Evolutionary conservation across 1,284 basidiomycete genomes (phyloP), one percentile per base, ranked within the genome.

Genomic region (Boletus sp.): DNA sequence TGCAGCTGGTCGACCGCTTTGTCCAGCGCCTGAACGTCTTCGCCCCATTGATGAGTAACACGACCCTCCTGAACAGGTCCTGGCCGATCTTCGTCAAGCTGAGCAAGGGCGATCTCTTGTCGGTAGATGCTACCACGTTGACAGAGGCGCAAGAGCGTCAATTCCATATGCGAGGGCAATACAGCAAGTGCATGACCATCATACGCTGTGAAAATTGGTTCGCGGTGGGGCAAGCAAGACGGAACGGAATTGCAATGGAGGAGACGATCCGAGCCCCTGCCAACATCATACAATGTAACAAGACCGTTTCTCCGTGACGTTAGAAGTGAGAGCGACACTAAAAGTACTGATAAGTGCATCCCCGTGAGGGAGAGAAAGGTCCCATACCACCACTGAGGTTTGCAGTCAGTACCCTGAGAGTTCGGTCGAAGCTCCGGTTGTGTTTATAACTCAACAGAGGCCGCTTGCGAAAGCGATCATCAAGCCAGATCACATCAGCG

Each of bases 371-470:
- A 38, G 2, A 27, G 52, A 31, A 52, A 67, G 13, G 23, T 44
- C 21, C 7, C 78, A 52, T 68, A 85, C 85, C 68, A 37, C 72
- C 65, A n/a, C 64, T 62, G 14, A 80, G 64, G 11, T 67, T 65
- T 19, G 81, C 68, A 7, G 80, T 85, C 4, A 74, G 66, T 1
- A 78, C 69, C 53, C 75, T 73, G 21, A 92, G 77, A 3, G 82
- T 83, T 25, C 83, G 80, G 69, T 92, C 89, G 51, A 77, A 81
- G 46, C 80, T 75, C n/a, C 89, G 79, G 53, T 79, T 75, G 70
- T 93, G 90, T 61, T 80, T 83, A 66, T 83, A 82, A 10, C 80
- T 82, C 14, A 92, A 66, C 4, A 92, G 66, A 21, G 90, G 88
- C 60, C 76, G 82, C 27, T 69, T 70, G 17, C 81, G 71, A 67